These are phyloP conservation scores for Ophiocordyceps camponoti-rufipedis DNA, from an alignment of 2,329 filamentous ascomycete species.

Conservation along the genomic window DNA sequence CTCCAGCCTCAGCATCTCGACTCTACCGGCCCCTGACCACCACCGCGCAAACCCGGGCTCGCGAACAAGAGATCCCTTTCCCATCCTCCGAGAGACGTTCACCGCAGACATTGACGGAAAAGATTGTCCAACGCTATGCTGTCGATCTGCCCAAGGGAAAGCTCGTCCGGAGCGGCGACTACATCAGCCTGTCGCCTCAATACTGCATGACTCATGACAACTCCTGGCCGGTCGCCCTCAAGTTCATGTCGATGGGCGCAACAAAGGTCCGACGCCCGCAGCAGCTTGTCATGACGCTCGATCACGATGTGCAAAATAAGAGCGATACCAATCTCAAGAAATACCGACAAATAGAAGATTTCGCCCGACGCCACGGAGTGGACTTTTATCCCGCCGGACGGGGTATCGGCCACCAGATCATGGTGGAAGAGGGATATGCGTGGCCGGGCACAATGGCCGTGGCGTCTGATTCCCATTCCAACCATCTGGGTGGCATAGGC, in stretches of 20 bases:
- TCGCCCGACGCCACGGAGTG: conserved; percentile 61
- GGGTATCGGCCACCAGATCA: conserved; percentile 82
- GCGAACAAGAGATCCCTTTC: not conserved
- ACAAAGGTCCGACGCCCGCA: conserved; percentile 48
- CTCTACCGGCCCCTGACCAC: not conserved
- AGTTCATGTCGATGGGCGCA: conserved; percentile 67
- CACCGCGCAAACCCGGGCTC: not conserved
- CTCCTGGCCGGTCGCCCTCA: conserved; percentile 52
- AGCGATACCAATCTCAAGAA: conserved; percentile 64
- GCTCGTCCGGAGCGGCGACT: conserved; percentile 62
- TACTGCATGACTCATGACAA: conserved; percentile 81
- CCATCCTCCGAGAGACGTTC: not conserved
- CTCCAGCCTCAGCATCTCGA: not conserved
- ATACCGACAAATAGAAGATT: conserved; percentile 64
- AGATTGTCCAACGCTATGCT: conserved; percentile 73
- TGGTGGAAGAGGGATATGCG: conserved; percentile 57
- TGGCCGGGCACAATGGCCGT: conserved; percentile 79
- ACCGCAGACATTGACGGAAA: conserved; percentile 76
- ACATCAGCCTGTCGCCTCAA: conserved; percentile 57
- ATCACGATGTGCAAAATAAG: conserved; percentile 82
- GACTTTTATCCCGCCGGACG: conserved; percentile 59
- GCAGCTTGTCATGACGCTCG: conserved; percentile 69
- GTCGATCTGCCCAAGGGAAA: conserved; percentile 62
- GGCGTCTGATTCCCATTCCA: conserved; percentile 60
- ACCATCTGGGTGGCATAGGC: conserved; percentile 69